These are phyloP conservation scores for Periconia sp. DNA, from an alignment of 2,329 filamentous ascomycete species.

Conservation along the genomic window DNA sequence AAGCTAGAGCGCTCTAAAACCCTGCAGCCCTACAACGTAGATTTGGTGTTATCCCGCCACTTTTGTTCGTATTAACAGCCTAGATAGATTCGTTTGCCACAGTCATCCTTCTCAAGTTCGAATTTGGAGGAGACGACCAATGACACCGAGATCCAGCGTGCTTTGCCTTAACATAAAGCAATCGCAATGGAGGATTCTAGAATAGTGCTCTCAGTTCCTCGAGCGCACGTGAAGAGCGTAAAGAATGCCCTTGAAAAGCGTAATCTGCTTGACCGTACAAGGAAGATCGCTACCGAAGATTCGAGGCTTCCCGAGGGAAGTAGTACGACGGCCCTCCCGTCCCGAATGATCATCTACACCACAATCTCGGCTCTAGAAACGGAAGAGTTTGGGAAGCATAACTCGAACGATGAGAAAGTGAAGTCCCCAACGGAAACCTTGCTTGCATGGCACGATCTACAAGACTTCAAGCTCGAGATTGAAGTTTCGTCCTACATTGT, in stretches of 20 bases:
- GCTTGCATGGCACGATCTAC: conserved; percentile 15
- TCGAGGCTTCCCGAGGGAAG: no score
- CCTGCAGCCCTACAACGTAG: not conserved
- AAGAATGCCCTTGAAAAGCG: conserved; percentile 45
- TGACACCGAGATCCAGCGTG: no score
- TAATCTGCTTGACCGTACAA: conserved; percentile 31
- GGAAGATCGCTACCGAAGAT: conserved; percentile 39
- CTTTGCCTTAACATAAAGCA: no score
- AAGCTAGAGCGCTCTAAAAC: no score
- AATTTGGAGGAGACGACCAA: no score
- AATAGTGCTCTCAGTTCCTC: conserved; percentile 35
- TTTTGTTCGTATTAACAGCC: no score
- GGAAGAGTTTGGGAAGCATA: not conserved
- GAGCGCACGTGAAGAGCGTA: conserved; percentile 44
- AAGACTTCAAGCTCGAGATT: conserved; percentile 17
- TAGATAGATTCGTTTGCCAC: no score
- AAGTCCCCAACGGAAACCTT: conserved; percentile 8
- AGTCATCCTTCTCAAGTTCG: no score
- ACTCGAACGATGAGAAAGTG: not conserved
- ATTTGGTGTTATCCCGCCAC: no score
- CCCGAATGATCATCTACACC: conserved; percentile 30
- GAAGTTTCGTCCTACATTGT: conserved; percentile 14
- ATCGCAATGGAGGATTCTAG: not conserved
- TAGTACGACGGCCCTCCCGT: conserved; percentile 3
- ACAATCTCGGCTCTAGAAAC: conserved; percentile 9